These are phyloP conservation scores for Somion occarium DNA, from an alignment of 1,284 basidiomycete species.

Conservation along the genomic window DNA sequence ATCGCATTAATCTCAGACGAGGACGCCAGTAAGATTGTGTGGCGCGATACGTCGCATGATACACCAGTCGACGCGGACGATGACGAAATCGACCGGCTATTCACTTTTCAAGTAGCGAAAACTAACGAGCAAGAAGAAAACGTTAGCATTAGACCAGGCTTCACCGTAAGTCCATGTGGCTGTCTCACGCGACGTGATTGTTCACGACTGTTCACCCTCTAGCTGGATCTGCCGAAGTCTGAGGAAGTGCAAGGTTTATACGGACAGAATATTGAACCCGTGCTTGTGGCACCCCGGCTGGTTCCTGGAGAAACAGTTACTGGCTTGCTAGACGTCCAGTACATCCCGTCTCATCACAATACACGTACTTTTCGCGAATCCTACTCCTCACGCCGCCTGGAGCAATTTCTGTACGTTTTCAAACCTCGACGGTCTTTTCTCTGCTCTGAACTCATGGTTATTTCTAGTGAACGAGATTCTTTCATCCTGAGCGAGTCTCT, in stretches of 20 bases:
- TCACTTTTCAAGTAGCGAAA: conserved; percentile 51
- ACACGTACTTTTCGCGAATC: background rate
- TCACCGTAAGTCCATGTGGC: conserved; percentile 37
- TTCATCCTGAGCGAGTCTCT: conserved; percentile 26
- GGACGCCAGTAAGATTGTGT: conserved; percentile 39
- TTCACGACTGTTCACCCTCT: no score
- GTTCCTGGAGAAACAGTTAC: conserved; percentile 19
- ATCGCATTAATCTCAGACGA: conserved; percentile 42
- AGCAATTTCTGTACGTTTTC: conserved; percentile 12
- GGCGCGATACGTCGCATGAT: conserved; percentile 30
- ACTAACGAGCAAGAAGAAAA: conserved; percentile 55
- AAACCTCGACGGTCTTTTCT: background rate
- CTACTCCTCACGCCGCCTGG: conserved; percentile 6
- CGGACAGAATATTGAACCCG: conserved; percentile 1
- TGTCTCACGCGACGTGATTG: no score
- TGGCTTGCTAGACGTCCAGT: conserved; percentile 15
- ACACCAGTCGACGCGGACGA: conserved; percentile 23
- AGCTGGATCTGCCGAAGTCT: conserved; percentile 1
- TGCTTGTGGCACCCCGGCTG: conserved; percentile 13
- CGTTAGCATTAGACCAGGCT: conserved; percentile 36
- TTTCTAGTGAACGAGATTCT: conserved; percentile 20
- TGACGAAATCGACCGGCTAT: conserved; percentile 41
- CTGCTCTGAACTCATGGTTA: background rate
- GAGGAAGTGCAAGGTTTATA: background rate
- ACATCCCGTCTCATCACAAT: conserved; percentile 6